Evolutionary conservation across 2,329 filamentous ascomycete species (phyloP).

Genomic region (Fusarium sterilihyphosum): DNA sequence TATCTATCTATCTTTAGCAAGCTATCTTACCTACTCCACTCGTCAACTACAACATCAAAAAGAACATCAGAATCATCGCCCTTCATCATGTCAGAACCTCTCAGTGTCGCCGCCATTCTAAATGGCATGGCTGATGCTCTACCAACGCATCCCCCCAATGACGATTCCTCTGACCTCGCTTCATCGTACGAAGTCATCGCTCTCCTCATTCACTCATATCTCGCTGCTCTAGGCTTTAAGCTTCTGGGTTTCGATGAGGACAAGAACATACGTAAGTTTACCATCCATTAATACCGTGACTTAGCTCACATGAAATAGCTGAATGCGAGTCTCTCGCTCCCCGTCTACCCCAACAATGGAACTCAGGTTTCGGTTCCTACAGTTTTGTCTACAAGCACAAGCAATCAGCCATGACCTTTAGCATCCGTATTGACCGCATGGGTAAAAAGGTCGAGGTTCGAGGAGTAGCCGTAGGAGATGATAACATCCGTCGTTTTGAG

Average conservation of each 20-base stretch:
- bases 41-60: not conserved
- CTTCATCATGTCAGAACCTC: conserved; percentile 40
- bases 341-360: conserved; percentile 82
- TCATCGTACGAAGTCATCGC: conserved; percentile 84
- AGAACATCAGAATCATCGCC: not conserved
- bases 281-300: not conserved
- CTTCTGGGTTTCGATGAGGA: conserved; percentile 88
- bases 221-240: conserved; percentile 82
- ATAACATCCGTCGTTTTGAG: conserved; percentile 83
- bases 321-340: conserved; percentile 67
- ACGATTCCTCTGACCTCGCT: conserved; percentile 70
- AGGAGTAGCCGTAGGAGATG: conserved; percentile 80
- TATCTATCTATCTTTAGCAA: not conserved
- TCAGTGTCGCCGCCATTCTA: conserved; percentile 55
- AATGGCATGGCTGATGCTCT: conserved; percentile 68
- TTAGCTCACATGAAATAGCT: conserved; percentile 31
- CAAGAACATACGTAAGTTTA: conserved; percentile 70
- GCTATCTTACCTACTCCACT: not conserved
- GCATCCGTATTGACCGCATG: conserved; percentile 83
- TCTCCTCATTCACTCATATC: conserved; percentile 83
- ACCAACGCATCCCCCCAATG: conserved; percentile 62
- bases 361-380: conserved; percentile 74
- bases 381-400: conserved; percentile 88
- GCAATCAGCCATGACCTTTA: conserved; percentile 85
- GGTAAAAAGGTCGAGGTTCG: conserved; percentile 86